Evolutionary conservation across 768 basidiomycete genomes (phyloP), one percentile per base, ranked within the genome.

Genomic region (Boletellus emodensis): DNA sequence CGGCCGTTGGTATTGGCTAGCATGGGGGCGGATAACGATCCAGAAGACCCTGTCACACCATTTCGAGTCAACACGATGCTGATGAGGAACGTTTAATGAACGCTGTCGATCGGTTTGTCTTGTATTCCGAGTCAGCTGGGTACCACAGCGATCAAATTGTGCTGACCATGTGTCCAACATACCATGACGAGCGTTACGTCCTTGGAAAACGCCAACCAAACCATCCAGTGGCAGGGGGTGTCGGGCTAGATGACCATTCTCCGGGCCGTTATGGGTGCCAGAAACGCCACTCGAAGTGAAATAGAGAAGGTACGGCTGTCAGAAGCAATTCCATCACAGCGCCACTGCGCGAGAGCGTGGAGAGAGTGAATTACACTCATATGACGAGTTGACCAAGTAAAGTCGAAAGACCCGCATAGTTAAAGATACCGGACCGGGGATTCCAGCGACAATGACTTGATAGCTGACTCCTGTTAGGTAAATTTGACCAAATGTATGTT

Each of bases 221-320:
- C 61, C 61, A 63, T 62, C 57, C 61, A 64, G 61, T 63, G 62
- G 26, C 30, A 37, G 44, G 53, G 41, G 35, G 46, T 48, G 39
- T 20, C 6, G 47, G 37, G 20, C 20, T 20, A 20, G 44, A 22
- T 47, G 26, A 35, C 35, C 26, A n/a, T 46, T 30, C 7, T 14
- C 22, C 26, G 15, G 44, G n/a, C 40, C 17, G 40, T 48, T 17
- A 18, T 20, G 36, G 33, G 42, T 9, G 44, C 30, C 20, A 44
- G 47, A 26, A 20, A 30, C 35, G n/a, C 35, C 33, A 14, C 22
- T 7, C 15, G 26, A 33, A 35, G 42, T 40, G 40, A 39, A 46
- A 34, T 18, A 40, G 11, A 14, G 28, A 32, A 22, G 22, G 40
- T n/a, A 26, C 22, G 41, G 46, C n/a, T 18, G 36, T 54, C 36